Evolutionary conservation across 1,284 basidiomycete species (phyloP), one percentile per base, ranked within the genome.

Genomic region (Termitomyces sp.): DNA sequence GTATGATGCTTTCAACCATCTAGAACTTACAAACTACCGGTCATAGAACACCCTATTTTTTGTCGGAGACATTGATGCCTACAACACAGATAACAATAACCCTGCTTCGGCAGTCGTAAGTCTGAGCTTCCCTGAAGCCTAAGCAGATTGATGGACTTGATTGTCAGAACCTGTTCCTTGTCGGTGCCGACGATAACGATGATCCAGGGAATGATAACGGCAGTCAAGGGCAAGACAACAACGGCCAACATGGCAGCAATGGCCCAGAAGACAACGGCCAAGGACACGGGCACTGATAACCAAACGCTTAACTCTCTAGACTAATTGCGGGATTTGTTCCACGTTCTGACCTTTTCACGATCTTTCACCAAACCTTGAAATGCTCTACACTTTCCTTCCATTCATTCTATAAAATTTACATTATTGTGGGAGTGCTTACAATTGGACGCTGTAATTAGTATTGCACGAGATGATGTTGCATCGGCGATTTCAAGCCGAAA

Each of bases 41-140:
- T 13, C 21, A 10, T 45, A 71, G 65, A 74, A 75, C 52, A 56
- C 34, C 0, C 57, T 77, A 3, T 73, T 75, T 57, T 72, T 77
- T 53, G 66, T 68, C 33, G 73, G 73, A 7, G 68, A 74, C 53
- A 58, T 75, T 34, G 63, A 61, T 49, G 66, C 66, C 13, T 74
- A 70, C 61, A 74, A 75, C 49, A 58, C 57, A 24, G 60, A 66
- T 42, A 67, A 69, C 53, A 57, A 63, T 50, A 58, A 54, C 36
- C 64, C 65, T 17, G 68, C 68, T 30, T 65, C 63, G 21, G 60
- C 63, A 26, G 67, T 73, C 36, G 73, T 74, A 55, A 62, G 73
- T 68, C 65, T 66, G 13, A 49, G 36, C 39, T 55, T 28, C 34
- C 48, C 7, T 50, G 28, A 34, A 12, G 46, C 13, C 10, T 2